Evolutionary conservation across 2,329 filamentous ascomycete genomes (phyloP).

Genomic region (Penicillium fuscoglaucum): DNA sequence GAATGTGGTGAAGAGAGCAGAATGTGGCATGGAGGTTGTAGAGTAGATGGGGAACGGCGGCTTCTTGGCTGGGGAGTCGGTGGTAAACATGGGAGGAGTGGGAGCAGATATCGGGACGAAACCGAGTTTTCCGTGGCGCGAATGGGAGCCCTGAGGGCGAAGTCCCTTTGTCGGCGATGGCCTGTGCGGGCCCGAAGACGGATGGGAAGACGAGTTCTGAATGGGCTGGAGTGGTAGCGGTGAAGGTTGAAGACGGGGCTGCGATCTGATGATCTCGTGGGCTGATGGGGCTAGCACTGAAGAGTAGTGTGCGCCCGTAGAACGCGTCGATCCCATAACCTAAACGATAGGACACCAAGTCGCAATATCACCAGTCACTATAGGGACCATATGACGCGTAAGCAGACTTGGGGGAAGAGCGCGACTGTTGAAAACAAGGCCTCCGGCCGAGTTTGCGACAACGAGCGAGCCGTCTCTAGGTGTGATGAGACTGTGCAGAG

Average conservation of each 20-base stretch:
- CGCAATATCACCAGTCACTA: constrained; percentile 18
- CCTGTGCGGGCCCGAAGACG: constrained; percentile 52
- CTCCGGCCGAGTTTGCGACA: constrained; percentile 14
- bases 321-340: constrained; percentile 44
- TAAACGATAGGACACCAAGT: constrained; percentile 12
- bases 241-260: constrained; percentile 52
- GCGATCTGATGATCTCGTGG: constrained; percentile 35
- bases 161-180: constrained; percentile 70
- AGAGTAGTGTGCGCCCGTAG: constrained; percentile 58
- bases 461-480: constrained; percentile 13
- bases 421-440: constrained; percentile 14
- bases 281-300: constrained; percentile 53
- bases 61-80: constrained; percentile 52
- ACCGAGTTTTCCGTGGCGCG: constrained; percentile 61
- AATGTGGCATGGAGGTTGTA: constrained; percentile 41
- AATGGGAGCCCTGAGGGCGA: constrained; percentile 54
- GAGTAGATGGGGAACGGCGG: constrained; percentile 36
- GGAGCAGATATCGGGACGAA: constrained; percentile 61
- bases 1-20: constrained; percentile 54
- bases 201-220: constrained; percentile 55
- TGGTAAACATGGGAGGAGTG: constrained; percentile 45
- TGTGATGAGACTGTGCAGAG: constrained; percentile 18
- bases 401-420: constrained; percentile 10
- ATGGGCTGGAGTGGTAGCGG: constrained; percentile 51
- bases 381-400: constrained; percentile 32